Conservation (phyloP, 2,329 filamentous ascomycete genomes). For the Bisporella sp. region DNA sequence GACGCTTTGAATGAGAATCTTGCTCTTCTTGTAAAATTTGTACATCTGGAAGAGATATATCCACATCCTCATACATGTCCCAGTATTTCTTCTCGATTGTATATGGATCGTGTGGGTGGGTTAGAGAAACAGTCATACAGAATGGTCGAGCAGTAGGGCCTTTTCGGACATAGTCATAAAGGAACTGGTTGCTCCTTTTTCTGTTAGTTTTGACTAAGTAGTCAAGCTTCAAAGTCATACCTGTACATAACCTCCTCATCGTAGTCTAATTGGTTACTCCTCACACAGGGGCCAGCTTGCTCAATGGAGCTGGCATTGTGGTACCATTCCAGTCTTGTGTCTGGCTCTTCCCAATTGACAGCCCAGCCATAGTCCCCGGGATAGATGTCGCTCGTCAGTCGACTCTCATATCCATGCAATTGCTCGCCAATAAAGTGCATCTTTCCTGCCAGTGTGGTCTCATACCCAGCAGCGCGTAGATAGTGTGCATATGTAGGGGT, state of each 20-base stretch:
- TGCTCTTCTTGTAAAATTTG: constrained; percentile 73
- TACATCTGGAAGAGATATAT: constrained; percentile 77
- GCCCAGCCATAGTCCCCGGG: constrained; percentile 92
- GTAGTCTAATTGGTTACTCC: constrained; percentile 92
- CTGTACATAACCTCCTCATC: constrained; percentile 95
- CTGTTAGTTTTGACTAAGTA: background rate
- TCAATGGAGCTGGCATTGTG: constrained; percentile 93
- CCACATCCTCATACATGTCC: constrained; percentile 84
- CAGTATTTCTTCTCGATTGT: constrained; percentile 91
- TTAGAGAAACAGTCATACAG: constrained; percentile 82
- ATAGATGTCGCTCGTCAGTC: constrained; percentile 92
- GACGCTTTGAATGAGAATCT: constrained; percentile 79
- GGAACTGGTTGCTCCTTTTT: constrained; percentile 64
- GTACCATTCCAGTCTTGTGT: constrained; percentile 84
- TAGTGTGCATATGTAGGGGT: constrained; percentile 91
- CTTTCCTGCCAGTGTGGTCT: constrained; percentile 87
- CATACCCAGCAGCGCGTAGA: constrained; percentile 75
- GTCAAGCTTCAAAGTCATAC: constrained; percentile 6
- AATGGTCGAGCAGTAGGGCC: constrained; percentile 70
- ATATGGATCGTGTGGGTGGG: constrained; percentile 91
- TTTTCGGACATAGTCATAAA: constrained; percentile 85
- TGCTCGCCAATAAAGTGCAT: constrained; percentile 98
- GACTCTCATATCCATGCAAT: constrained; percentile 86
- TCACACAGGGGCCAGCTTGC: constrained; percentile 80
- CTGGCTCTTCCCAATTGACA: constrained; percentile 91